Evolutionary conservation across 176 grass and related monocot genomes (phyloP).

Genomic region (Eleusine indica): DNA sequence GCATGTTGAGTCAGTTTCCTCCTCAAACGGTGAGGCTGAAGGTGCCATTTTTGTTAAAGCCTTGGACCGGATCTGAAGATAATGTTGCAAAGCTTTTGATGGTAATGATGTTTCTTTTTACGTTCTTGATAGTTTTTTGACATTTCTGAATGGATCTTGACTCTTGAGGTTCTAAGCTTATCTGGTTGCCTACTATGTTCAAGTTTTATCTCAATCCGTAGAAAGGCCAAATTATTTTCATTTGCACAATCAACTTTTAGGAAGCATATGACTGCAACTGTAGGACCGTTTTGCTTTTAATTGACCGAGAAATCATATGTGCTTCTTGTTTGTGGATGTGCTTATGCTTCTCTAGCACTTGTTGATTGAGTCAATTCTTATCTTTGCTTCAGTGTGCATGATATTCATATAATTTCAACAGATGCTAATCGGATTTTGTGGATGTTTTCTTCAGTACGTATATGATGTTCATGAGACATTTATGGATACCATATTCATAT

Average conservation of each 20-base stretch:
- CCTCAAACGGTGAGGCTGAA: slow-evolving; percentile 67
- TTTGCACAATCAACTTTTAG: slow-evolving; percentile 18
- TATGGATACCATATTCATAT: not conserved
- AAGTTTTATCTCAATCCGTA: not conserved
- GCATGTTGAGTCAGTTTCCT: slow-evolving; percentile 79
- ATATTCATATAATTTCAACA: not conserved
- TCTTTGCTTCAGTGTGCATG: not conserved
- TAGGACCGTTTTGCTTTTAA: slow-evolving; percentile 1
- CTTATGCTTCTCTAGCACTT: slow-evolving; percentile 14
- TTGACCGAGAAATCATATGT: slow-evolving; percentile 4
- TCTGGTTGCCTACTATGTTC: slow-evolving; percentile 3
- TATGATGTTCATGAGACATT: slow-evolving; percentile 11
- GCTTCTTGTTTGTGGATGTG: slow-evolving; percentile 16
- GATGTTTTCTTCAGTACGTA: not conserved
- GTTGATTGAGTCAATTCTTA: not conserved
- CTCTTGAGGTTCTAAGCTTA: slow-evolving; percentile 24
- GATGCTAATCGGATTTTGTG: not conserved
- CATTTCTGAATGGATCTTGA: not conserved
- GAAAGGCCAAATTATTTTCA: not conserved
- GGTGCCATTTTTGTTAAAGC: slow-evolving; percentile 67
- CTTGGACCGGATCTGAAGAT: slow-evolving; percentile 85
- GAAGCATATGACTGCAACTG: slow-evolving; percentile 22
- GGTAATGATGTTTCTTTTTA: slow-evolving; percentile 54
- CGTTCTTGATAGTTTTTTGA: slow-evolving; percentile 9
- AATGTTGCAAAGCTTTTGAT: slow-evolving; percentile 91